Base-by-base conservation (phyloP, 257 asterid species). In the Gentiana straminea region DNA sequence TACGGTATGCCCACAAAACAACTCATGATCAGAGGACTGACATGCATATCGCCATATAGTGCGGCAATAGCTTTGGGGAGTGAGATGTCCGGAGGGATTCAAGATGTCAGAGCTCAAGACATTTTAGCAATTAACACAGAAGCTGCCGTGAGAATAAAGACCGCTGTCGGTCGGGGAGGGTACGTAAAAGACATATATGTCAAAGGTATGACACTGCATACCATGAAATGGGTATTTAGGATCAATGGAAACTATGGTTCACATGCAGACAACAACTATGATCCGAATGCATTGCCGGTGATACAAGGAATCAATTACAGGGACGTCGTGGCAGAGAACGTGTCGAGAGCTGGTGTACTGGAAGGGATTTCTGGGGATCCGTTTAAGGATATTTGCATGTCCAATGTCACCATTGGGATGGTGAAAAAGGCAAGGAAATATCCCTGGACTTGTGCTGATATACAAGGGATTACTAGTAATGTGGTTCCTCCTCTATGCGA, bases 181-280 rank as follows among this genome's bases (percentile, higher is more conserved):
- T 81, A 63, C 13, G 90, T 86, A 7, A 86, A 71, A 53, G 84
- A 86, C 55, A 60, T 89, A 33, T 84, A 76, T 11, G 90, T 86
- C 11, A 81, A 82, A 64, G 90, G 46, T 5, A 41, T 41, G 46
- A 41, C 46, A 4, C 46, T 39, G 45, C 5, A 39, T 8, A 39
- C 45, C 45, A 39, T 39, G 45, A 39, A 39, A 39, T 39, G 45
- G 45, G 45, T 39, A 39, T 39, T 39, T 39, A 83, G 97, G 95
- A 89, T 89, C 65, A 86, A 95, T 0, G 95, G 97, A 41, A 86
- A 86, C 73, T 89, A 89, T 54, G 95, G 97, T 2, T 81, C 95
- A 0, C 95, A 89, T 12, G 81, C 95, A 0, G 95, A 89, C 53
- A 65, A 12, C 44, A 64, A 84, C 65, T 86, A 79, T 9, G 94